Evolutionary conservation across 495 filamentous ascomycete genomes (phyloP).

Genomic region (Tuber calosporum): DNA sequence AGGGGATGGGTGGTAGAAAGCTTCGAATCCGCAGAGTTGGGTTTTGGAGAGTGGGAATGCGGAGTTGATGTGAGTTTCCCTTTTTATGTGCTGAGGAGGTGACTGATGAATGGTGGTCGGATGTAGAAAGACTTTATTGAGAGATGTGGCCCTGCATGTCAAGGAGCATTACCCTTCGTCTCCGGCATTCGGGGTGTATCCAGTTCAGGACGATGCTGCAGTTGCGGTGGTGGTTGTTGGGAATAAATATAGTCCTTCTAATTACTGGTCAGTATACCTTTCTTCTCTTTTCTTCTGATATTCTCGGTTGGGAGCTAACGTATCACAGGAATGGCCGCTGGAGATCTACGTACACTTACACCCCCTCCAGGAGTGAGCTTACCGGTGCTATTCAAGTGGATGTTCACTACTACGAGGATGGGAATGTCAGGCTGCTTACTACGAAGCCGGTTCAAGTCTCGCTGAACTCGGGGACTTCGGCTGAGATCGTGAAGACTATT

Average conservation of each 20-base stretch:
- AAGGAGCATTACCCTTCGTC: constrained; percentile 76
- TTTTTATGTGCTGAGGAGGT: background rate
- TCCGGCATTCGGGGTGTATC: constrained; percentile 71
- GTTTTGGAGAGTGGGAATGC: constrained; percentile 69
- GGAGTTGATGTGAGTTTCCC: constrained; percentile 62
- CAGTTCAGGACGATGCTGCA: constrained; percentile 64
- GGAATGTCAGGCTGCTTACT: constrained; percentile 86
- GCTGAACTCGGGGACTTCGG: constrained; percentile 56
- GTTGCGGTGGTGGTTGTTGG: constrained; percentile 79
- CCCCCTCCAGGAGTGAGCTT: constrained; percentile 55
- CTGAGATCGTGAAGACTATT: constrained; percentile 65
- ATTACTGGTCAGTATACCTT: constrained; percentile 66
- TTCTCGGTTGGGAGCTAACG: background rate
- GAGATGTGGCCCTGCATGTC: constrained; percentile 66
- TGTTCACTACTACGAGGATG: constrained; percentile 99
- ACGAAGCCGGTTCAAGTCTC: constrained; percentile 61
- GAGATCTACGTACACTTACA: constrained; percentile 78
- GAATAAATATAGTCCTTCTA: constrained; percentile 94
- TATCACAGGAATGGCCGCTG: constrained; percentile 79
- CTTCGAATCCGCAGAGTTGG: constrained; percentile 71
- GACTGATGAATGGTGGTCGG: constrained; percentile 13
- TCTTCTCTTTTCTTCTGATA: background rate
- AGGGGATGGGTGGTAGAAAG: constrained; percentile 54
- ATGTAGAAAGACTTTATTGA: constrained; percentile 68
- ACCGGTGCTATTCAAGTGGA: constrained; percentile 68